Evolutionary conservation across 768 basidiomycete genomes (phyloP), one percentile per base, ranked within the genome.

Genomic region (Suillus fuscotomentosus): DNA sequence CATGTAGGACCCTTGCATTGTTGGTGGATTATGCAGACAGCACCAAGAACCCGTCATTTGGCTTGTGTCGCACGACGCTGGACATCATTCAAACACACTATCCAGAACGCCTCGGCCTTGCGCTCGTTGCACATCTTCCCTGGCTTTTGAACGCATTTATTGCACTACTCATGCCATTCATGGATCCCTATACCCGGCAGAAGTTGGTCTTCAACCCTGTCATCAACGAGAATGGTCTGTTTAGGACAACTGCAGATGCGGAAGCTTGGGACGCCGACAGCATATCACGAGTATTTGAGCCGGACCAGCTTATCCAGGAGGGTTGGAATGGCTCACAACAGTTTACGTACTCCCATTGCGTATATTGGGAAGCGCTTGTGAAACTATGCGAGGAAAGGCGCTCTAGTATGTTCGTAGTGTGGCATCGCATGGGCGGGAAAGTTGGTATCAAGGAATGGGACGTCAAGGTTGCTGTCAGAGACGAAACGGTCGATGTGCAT

Each of bases 361-460:
- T 82, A 63, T 95, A 93, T 73, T 95, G 92, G 90, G 82, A 84
- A 0, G 81, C 82, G 3, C 79, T 95, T 39, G 75, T 89, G 0
- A 71, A 79, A 65, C 74, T 88, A 70, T 84, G 86, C 65, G 80
- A 83, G 13, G 80, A 82, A 63, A 82, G 86, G 51, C 79, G 80
- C 60, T 76, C 78, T 43, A 71, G 60, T 22, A 84, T 86, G 83
- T 78, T 83, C 67, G 80, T 81, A 54, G 83, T 79, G 47, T 97
- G 95, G 95, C 80, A 79, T 54, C 75, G 78, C 60, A 78, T 90
- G 27, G 95, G 95, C 2, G 91, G 82, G 1, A 80, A 70, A 57
- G 78, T 94, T 31, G 94, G 94, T 2, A 72, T 88, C 39, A 88
- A 84, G 71, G 94, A 97, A 72, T 92, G 88, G 85, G 89, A 91